These are phyloP conservation scores for Gillenia trifoliata DNA, from an alignment of 306 rosid species.

Conservation along the genomic window DNA sequence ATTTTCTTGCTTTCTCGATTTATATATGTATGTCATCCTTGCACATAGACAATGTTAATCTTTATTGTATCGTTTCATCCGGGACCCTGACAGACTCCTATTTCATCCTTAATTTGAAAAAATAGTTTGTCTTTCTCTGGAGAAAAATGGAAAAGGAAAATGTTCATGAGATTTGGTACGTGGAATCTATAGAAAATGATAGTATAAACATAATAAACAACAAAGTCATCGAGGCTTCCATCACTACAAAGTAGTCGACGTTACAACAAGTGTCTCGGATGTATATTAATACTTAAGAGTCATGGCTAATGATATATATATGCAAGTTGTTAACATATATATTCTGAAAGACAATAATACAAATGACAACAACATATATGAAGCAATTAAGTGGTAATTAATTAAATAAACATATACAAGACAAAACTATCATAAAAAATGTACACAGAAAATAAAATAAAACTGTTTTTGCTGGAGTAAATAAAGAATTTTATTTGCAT, in stretches of 20 bases:
- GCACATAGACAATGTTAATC: neutral
- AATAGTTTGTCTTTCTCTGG: neutral
- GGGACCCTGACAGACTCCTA: no score
- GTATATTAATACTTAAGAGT: neutral
- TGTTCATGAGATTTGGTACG: neutral
- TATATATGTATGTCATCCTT: neutral
- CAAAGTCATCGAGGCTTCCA: constrained; percentile 13
- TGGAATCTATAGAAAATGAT: constrained; percentile 19
- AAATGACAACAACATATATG: no score
- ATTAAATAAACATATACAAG: no score
- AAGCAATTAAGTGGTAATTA: no score
- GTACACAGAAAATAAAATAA: neutral
- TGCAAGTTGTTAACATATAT: neutral
- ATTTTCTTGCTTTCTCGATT: neutral
- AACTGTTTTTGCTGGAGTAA: constrained; percentile 1
- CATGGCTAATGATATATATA: neutral
- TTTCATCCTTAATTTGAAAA: neutral
- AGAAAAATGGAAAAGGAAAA: neutral
- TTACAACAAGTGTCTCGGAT: neutral
- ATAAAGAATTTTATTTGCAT: neutral
- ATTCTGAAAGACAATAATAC: neutral
- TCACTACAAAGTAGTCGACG: constrained; percentile 2
- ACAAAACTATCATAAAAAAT: neutral
- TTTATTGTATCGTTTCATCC: neutral
- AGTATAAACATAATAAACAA: neutral